Base-by-base conservation (phyloP, 768 basidiomycete genomes). In the Psilocybe cyanescens region DNA sequence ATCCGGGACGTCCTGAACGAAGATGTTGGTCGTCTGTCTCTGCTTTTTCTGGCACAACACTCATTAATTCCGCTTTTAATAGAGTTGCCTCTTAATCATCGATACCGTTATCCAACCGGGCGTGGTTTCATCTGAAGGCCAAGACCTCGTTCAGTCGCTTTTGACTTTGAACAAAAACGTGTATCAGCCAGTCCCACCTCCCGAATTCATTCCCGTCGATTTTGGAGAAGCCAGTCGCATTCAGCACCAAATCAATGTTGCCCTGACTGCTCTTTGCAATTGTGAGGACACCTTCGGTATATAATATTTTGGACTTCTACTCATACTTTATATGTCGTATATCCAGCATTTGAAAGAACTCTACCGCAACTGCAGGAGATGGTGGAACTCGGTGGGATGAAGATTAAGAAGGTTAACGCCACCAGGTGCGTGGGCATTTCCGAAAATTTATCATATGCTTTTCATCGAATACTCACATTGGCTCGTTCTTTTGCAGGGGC, bases 221-320 rank as follows among this genome's bases (percentile, higher is more conserved):
- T 78, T 77, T 53, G 76, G 77, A 11, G 74, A 78, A 44, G 70
- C 75, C 11, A 74, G 74, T 47, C 74, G 74, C 35, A 75, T 73
- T 28, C 75, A 75, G 63, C 75, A 77, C 65, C 72, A 72, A 51
- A 71, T 76, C 56, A 76, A 75, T 57, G 77, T 77, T 17, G 73
- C 71, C 16, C 61, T 77, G 46, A 77, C 75, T 35, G 73, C 75
- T 16, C 65, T 75, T 30, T 77, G 75, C 67, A 75, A 75, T 50
- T 65, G 76, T 77, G 63, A 63, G 71, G 49, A 29, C 8, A 19
- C 14, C 31, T 17, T 52, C 30, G 24, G 24, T 24, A 24, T 24
- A 51, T 46, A 9, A 16, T 37, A 41, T 4, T 37, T 60, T 47
- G 28, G 46, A 48, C 9, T 19, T 12, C 16, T 7, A 17, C 31